Percentiles rank a stretch among this genome's conserved stretches.
These are phyloP conservation scores for Polygonum aviculare DNA, from an alignment of 148 eudicot genomes.

Conservation along the genomic window DNA sequence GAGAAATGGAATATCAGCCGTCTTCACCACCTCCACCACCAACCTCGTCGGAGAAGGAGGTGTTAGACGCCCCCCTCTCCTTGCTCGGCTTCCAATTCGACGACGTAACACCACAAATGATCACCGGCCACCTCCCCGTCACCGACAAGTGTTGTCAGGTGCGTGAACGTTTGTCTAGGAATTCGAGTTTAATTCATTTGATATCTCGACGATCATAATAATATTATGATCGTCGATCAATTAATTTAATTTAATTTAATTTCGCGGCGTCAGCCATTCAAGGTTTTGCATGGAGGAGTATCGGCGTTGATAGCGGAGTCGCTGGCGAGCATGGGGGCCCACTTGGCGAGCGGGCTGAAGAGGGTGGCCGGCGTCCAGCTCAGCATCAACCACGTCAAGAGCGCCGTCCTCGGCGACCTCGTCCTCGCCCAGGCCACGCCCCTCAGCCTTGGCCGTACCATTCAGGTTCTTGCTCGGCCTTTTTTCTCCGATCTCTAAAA, in stretches of 20 bases:
- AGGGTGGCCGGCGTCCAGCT: slow-evolving; percentile 73
- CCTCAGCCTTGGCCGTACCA: slow-evolving; percentile 44
- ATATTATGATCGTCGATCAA: neutral
- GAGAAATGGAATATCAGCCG: neutral
- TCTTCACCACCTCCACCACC: neutral
- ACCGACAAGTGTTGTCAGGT: slow-evolving; percentile 67
- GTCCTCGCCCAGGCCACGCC: slow-evolving; percentile 64
- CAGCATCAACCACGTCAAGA: slow-evolving; percentile 54
- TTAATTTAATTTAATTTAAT: neutral
- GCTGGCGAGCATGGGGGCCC: slow-evolving; percentile 74
- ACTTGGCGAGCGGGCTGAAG: slow-evolving; percentile 48
- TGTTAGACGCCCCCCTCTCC: slow-evolving; percentile 44
- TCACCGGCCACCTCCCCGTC: slow-evolving; percentile 56
- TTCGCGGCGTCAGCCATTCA: slow-evolving; percentile 43
- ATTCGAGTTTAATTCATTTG: neutral
- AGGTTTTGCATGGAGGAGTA: slow-evolving; percentile 79
- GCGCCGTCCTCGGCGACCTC: slow-evolving; percentile 59
- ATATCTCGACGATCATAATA: neutral
- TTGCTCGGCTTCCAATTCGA: slow-evolving; percentile 50
- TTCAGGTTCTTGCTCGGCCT: slow-evolving; percentile 47
- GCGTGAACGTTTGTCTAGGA: neutral
- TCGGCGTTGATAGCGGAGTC: slow-evolving; percentile 67
- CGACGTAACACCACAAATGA: slow-evolving; percentile 36
- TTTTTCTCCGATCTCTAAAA: no score
- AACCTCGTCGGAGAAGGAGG: slow-evolving; percentile 20